Evolutionary conservation across 2,329 filamentous ascomycete species (phyloP).

Genomic region (Hypocrella siamensis): DNA sequence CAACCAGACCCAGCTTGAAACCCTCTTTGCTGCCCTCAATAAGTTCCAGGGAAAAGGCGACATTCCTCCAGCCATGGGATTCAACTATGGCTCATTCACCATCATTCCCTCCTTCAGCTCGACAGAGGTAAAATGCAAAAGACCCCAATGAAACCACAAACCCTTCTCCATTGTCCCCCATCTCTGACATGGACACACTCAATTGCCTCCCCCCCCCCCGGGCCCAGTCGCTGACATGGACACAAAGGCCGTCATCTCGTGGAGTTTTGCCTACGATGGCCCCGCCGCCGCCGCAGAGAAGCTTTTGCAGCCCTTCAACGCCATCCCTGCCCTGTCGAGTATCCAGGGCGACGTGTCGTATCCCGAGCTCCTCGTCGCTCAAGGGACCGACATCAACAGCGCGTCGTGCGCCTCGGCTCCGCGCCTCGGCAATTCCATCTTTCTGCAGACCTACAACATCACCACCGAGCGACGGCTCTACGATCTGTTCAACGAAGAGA

Average conservation of each 20-base stretch:
- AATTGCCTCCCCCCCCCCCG: not conserved
- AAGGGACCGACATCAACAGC: slow-evolving; percentile 2
- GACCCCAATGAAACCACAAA: not conserved
- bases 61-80: slow-evolving; percentile 6
- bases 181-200: too few species aligned
- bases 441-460: slow-evolving; percentile 9
- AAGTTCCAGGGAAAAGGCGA: slow-evolving; percentile 6
- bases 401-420: slow-evolving; percentile 3
- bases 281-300: slow-evolving; percentile 8
- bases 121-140: slow-evolving; percentile 1
- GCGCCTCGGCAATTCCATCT: not conserved
- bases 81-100: slow-evolving; percentile 5
- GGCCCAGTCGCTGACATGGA: not conserved
- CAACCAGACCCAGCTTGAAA: slow-evolving; percentile 7
- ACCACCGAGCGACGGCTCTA: slow-evolving; percentile 9
- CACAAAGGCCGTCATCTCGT: slow-evolving; percentile 7
- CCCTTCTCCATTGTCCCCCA: too few species aligned
- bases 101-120: slow-evolving; percentile 3
- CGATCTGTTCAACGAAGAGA: slow-evolving; percentile 5
- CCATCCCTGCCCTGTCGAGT: slow-evolving; percentile 4
- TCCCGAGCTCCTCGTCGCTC: slow-evolving; percentile 3
- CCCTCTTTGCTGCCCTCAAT: slow-evolving; percentile 9
- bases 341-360: slow-evolving; percentile 7
- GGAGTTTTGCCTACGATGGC: slow-evolving; percentile 10
- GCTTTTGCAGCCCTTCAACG: slow-evolving; percentile 8